Evolutionary conservation across 257 asterid species (phyloP).

Genomic region (Rehmannia glutinosa): DNA sequence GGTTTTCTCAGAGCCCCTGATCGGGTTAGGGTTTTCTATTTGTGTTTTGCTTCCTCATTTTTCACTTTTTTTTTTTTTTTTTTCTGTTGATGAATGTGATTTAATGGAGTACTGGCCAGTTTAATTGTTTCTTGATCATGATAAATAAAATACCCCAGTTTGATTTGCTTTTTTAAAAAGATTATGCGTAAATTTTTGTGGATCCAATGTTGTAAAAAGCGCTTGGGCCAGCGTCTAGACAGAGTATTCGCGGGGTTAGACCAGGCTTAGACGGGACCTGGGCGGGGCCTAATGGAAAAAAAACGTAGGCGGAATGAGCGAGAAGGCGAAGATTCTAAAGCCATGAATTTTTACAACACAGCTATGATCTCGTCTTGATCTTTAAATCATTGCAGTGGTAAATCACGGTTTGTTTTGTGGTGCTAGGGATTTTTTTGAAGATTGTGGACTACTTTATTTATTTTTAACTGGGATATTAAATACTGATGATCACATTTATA

Average conservation of each 20-base stretch:
- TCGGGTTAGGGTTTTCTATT: conserved; percentile 36
- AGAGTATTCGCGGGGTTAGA: no score
- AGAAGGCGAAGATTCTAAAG: no score
- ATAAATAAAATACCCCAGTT: neutral
- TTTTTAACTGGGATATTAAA: neutral
- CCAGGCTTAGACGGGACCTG: no score
- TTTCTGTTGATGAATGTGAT: neutral
- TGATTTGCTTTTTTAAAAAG: neutral
- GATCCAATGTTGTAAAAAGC: no score
- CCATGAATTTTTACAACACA: no score
- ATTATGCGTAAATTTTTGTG: neutral
- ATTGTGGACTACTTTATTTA: neutral
- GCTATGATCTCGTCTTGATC: neutral
- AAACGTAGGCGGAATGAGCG: no score
- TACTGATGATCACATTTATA: no score
- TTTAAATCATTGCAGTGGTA: neutral
- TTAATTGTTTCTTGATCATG: conserved; percentile 7
- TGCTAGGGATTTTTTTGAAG: neutral
- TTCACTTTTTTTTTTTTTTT: neutral
- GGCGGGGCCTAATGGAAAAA: no score
- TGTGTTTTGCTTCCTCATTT: neutral
- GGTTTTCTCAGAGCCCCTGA: conserved; percentile 77
- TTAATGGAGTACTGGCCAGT: neutral
- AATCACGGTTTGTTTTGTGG: no score
- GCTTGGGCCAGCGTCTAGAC: no score